Evolutionary conservation across 148 eudicot species (phyloP).

Genomic region (Salicornia ramosissima): DNA sequence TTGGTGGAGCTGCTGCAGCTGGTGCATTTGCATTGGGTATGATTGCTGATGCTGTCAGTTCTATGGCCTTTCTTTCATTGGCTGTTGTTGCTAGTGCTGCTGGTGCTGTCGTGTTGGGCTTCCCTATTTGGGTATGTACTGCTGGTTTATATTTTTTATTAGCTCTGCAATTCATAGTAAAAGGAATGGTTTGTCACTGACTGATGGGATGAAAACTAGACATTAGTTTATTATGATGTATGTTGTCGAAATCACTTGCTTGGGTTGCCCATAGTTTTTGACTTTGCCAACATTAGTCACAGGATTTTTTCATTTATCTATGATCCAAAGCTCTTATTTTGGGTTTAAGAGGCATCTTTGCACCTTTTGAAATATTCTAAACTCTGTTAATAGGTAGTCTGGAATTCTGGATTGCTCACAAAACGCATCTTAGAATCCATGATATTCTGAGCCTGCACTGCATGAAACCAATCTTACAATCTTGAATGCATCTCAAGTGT

Average conservation of each 20-base stretch:
- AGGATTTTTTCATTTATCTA: not conserved
- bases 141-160: not conserved
- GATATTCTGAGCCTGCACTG: not conserved
- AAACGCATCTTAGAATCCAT: not conserved
- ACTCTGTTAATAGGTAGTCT: not conserved
- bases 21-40: constrained; percentile 78
- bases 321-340: not conserved
- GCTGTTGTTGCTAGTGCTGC: constrained; percentile 75
- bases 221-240: too few species aligned
- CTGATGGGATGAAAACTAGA: not conserved
- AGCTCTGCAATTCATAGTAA: not conserved
- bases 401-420: not conserved
- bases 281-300: not conserved
- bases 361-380: not conserved
- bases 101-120: constrained; percentile 85
- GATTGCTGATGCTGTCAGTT: constrained; percentile 62
- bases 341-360: not conserved
- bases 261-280: not conserved
- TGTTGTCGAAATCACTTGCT: not conserved
- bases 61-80: constrained; percentile 61
- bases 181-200: not conserved
- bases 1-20: constrained; percentile 83
- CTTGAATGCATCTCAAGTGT: too few species aligned
- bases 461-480: too few species aligned
- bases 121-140: constrained; percentile 75